Percentiles rank a stretch among this genome's conserved stretches.
These are phyloP conservation scores for Albophoma yamanashiensis DNA, from an alignment of 2,329 filamentous ascomycete genomes.

Conservation along the genomic window DNA sequence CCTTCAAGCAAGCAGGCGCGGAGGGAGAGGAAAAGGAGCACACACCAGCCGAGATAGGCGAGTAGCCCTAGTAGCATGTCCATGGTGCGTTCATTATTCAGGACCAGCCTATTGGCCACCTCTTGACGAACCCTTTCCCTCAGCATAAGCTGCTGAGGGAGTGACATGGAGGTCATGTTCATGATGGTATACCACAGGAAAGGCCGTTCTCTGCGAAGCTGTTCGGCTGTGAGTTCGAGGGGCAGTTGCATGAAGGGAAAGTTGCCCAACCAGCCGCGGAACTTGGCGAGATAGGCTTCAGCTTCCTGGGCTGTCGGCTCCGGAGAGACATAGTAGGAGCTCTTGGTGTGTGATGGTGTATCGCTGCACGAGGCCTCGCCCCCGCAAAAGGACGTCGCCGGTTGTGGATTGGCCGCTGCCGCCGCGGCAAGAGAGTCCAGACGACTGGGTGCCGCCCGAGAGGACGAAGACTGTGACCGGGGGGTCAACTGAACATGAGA, in stretches of 20 bases:
- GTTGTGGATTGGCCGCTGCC: conserved; percentile 12
- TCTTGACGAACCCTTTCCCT: conserved; percentile 30
- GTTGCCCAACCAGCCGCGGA: conserved; percentile 28
- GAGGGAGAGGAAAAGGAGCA: neutral
- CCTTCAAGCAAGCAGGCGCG: neutral
- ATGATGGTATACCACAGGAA: conserved; percentile 41
- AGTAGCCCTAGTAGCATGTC: conserved; percentile 43
- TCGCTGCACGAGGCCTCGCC: neutral
- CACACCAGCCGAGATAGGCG: conserved; percentile 6
- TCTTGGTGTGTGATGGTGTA: neutral
- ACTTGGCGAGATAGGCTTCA: conserved; percentile 27
- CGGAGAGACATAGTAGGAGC: conserved; percentile 7
- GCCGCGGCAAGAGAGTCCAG: conserved; percentile 26
- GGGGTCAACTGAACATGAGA: neutral
- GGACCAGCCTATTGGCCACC: conserved; percentile 32
- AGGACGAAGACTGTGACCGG: conserved; percentile 3
- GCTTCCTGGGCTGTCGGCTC: conserved; percentile 25
- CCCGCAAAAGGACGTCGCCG: neutral
- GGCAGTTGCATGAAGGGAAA: conserved; percentile 35
- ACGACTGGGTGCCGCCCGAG: conserved; percentile 13
- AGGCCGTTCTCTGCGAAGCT: conserved; percentile 29
- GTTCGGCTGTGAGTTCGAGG: conserved; percentile 21
- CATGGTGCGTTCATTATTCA: conserved; percentile 36
- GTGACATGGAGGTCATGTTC: conserved; percentile 31
- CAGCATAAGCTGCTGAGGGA: conserved; percentile 26